Conservation (phyloP, 75 land plant genomes). For the Azolla pinnata region DNA sequence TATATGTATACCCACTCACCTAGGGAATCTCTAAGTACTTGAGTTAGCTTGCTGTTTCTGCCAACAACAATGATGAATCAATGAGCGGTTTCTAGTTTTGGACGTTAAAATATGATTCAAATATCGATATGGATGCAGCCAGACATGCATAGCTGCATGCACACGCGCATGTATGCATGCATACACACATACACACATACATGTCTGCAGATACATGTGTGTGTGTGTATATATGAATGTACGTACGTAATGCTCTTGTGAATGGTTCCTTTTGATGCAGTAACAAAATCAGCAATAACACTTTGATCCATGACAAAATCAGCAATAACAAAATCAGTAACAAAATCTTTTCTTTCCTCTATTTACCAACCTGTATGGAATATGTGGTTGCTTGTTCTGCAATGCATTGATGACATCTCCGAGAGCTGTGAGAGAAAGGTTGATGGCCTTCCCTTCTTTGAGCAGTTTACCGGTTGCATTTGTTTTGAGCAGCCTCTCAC, state of each 20-base stretch:
- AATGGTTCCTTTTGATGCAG: no score
- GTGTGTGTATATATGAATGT: no score
- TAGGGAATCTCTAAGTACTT: conserved; percentile 67
- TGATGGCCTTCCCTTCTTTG: conserved; percentile 83
- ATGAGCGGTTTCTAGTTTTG: no score
- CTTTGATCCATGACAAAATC: no score
- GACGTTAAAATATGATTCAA: no score
- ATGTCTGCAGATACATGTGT: not conserved
- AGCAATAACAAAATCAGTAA: no score
- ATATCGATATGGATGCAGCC: no score
- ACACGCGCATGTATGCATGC: not conserved
- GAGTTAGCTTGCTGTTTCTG: conserved; percentile 95
- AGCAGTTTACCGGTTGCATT: conserved; percentile 61
- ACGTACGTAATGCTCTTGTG: no score
- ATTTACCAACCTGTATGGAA: conserved; percentile 93
- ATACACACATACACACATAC: not conserved
- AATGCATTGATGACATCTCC: conserved; percentile 87
- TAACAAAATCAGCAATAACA: no score
- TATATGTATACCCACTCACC: no score
- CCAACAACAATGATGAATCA: conserved; percentile 1
- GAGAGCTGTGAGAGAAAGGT: conserved; percentile 82
- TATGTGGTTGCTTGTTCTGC: conserved; percentile 45
- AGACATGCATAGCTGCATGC: not conserved
- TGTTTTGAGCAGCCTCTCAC: conserved; percentile 71
- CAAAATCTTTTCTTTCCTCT: no score